These are phyloP conservation scores for Prototheca wickerhamii DNA, from an alignment of 163 green algal genomes.

Conservation along the genomic window DNA sequence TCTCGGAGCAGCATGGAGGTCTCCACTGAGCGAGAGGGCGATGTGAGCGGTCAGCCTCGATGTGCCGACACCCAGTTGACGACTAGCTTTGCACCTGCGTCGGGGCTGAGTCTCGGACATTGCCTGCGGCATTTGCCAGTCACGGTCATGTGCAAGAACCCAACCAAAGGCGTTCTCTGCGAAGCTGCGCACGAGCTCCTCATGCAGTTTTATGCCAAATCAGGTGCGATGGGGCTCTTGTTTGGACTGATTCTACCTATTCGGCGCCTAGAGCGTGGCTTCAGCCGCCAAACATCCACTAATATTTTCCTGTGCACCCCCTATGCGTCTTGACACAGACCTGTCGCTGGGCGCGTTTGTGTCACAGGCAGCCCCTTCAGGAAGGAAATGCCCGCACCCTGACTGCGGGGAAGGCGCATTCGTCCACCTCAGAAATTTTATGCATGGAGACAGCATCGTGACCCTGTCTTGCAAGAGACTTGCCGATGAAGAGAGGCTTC, in stretches of 20 bases:
- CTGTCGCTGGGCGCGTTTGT: constrained; percentile 57
- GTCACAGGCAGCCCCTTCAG: constrained; percentile 26
- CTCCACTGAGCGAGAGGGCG: too few species aligned
- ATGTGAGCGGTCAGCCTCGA: too few species aligned
- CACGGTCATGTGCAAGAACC: constrained; percentile 63
- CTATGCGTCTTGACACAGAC: constrained; percentile 37
- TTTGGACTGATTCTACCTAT: too few species aligned
- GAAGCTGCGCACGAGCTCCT: constrained; percentile 38
- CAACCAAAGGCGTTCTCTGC: constrained; percentile 43
- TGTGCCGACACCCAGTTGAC: too few species aligned
- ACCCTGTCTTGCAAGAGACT: constrained; percentile 52
- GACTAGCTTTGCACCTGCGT: too few species aligned
- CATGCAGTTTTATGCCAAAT: constrained; percentile 30
- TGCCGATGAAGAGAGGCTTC: constrained; percentile 39
- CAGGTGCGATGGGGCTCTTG: neutral
- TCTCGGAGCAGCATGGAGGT: too few species aligned
- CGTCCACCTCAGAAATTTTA: constrained; percentile 65
- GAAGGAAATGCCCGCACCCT: constrained; percentile 40
- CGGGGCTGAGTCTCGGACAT: too few species aligned
- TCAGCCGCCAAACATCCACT: too few species aligned
- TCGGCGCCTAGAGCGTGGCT: too few species aligned
- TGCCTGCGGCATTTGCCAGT: constrained; percentile 22
- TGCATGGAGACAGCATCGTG: constrained; percentile 61
- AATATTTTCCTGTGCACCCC: too few species aligned
- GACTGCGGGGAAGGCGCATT: constrained; percentile 60